Evolutionary conservation across 331 rosid species (phyloP), one percentile per base, ranked within the genome.

Genomic region (Erythrophleum ivorense): DNA sequence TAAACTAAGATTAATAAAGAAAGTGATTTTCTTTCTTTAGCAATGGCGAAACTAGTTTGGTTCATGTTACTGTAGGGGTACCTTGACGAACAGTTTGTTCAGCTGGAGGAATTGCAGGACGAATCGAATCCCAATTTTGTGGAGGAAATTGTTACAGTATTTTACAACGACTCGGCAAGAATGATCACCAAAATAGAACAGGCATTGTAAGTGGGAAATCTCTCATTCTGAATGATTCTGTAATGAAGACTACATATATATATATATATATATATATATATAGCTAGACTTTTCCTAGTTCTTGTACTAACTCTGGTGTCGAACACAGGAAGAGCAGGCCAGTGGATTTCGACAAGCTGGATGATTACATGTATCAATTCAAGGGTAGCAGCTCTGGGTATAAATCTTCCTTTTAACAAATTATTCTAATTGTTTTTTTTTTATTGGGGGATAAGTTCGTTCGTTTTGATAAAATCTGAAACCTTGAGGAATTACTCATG

Each of bases 331-430:
- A 29, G 50, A 85, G 76, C 45, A 73, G 49, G 38, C 93, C 92
- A 3, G 38, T 78, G 10, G 87, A 90, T 72, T 93, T 91, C 66
- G 14, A 79, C 52, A 88, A 75, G 84, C 92, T 91, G 50, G 97
- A 90, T 10, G 80, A 85, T 84, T 79, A 63, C 86, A 86, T 93
- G 97, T 97, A 90, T 86, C 97, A 93, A 73, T 91, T 93, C 87
- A 88, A 84, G 90, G 97, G 97, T 7, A 93, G 97, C 46, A 80
- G 82, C 91, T 85, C 97, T 68, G 90, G 97, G 97, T 93, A 71
- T 19, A 2, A 65, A 36, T 7, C 29, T 38, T 16, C 14, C 5
- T 19, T 6, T 58, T 3, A 8, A 6, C 48, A 43, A 5, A 43
- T 7, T 43, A 5, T 43, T 43, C 9, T 5, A 43, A 43, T 4